Conservation (phyloP, 495 filamentous ascomycete species). For the Aspergillus baeticus region DNA sequence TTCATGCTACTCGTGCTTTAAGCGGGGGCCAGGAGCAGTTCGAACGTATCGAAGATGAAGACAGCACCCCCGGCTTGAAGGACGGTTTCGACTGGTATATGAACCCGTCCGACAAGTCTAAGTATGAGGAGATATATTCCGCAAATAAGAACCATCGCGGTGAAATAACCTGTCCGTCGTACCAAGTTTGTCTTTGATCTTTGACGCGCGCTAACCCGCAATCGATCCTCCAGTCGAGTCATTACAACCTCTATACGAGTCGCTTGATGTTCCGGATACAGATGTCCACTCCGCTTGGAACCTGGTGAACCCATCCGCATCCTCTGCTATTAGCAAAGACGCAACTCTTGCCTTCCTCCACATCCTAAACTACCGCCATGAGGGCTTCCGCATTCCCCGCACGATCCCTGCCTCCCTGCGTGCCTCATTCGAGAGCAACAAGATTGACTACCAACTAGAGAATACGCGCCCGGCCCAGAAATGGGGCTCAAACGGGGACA, state of each 20-base stretch:
- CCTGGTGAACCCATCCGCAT: conserved; percentile 85
- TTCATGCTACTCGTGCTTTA: conserved; percentile 83
- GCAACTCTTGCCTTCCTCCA: conserved; percentile 92
- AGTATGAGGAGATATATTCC: conserved; percentile 94
- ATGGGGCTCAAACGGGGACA: conserved; percentile 68
- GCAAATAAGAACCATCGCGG: conserved; percentile 84
- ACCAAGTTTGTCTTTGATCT: background rate
- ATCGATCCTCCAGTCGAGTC: conserved; percentile 58
- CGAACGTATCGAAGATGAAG: conserved; percentile 72
- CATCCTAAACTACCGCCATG: conserved; percentile 90
- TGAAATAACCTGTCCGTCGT: conserved; percentile 70
- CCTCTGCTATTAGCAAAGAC: conserved; percentile 83
- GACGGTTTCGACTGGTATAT: conserved; percentile 99
- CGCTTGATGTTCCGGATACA: conserved; percentile 92
- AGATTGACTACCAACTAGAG: conserved; percentile 94
- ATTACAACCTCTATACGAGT: conserved; percentile 81
- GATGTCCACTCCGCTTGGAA: conserved; percentile 95
- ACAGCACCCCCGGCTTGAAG: conserved; percentile 79
- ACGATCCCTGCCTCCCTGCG: conserved; percentile 88
- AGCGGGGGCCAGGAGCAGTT: conserved; percentile 73
- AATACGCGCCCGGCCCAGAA: conserved; percentile 60
- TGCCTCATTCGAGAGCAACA: conserved; percentile 86
- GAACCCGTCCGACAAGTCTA: conserved; percentile 81
- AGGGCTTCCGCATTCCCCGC: conserved; percentile 90
- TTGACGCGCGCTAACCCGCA: background rate